phyloP scores from a whole-genome alignment of 768 basidiomycete genomes.

The Lepiota brunneoincarnata region DNA sequence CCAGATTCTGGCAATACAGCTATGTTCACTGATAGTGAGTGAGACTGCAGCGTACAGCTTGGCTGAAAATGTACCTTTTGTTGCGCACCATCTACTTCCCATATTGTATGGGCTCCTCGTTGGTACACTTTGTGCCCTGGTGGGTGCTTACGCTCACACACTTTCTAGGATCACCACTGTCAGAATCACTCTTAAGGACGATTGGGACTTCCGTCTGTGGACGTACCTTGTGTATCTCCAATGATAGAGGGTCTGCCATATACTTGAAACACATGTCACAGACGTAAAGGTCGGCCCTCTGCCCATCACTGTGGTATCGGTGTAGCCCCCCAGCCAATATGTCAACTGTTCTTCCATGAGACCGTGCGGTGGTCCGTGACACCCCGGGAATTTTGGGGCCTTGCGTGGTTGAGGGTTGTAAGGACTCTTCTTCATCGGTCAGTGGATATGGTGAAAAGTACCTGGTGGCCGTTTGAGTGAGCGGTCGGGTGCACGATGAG shows the following conservation, averaged over 20 bases:
- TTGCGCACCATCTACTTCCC: constrained; percentile 90
- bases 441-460: constrained; percentile 93
- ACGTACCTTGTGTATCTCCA: constrained; percentile 61
- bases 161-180: constrained; percentile 43
- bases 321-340: constrained; percentile 62
- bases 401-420: constrained; percentile 16
- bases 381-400: constrained; percentile 48
- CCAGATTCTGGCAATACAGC: constrained; percentile 96
- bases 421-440: constrained; percentile 52
- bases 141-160: constrained; percentile 66
- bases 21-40: constrained; percentile 27
- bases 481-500: constrained; percentile 1
- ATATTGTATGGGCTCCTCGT: constrained; percentile 84
- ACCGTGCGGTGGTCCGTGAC: constrained; percentile 46
- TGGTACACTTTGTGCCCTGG: constrained; percentile 92
- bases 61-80: constrained; percentile 61
- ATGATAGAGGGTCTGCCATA: constrained; percentile 70
- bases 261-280: constrained; percentile 98
- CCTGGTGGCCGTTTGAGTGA: constrained; percentile 42
- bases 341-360: constrained; percentile 75
- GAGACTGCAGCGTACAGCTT: background rate
- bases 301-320: constrained; percentile 45
- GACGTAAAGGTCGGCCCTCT: constrained; percentile 62
- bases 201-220: background rate
- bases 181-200: background rate